phyloP scores from a whole-genome alignment of 345 rosid genomes.

The Brassica rapa region DNA sequence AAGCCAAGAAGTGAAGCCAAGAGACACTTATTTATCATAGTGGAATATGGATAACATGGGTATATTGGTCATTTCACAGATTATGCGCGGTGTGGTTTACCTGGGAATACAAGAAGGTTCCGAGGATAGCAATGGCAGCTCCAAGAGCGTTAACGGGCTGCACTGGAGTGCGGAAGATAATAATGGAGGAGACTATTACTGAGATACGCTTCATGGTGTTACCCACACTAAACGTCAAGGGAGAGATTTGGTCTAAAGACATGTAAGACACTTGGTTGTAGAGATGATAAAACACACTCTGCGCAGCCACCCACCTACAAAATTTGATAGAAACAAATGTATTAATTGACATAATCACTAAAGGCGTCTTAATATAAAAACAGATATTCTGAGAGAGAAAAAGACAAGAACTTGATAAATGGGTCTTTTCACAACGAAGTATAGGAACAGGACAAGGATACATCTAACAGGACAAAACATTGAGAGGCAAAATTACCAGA shows the following conservation, averaged over 20 bases:
- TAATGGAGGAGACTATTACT: conserved; percentile 93
- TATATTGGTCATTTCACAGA: conserved; percentile 9
- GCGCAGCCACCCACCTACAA: conserved; percentile 94
- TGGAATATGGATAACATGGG: conserved; percentile 14
- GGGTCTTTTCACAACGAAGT: background rate
- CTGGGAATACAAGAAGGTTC: conserved; percentile 98
- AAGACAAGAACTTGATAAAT: conserved; percentile 32
- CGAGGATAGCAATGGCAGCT: conserved; percentile 92
- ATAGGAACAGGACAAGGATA: conserved; percentile 34
- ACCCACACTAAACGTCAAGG: conserved; percentile 93
- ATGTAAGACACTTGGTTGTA: conserved; percentile 98
- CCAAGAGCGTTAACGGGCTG: conserved; percentile 91
- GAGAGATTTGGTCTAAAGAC: conserved; percentile 92
- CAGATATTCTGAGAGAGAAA: background rate
- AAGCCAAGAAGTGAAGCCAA: conserved; percentile 2
- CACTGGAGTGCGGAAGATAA: conserved; percentile 92
- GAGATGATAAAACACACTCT: conserved; percentile 95
- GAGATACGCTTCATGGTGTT: conserved; percentile 98
- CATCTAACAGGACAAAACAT: background rate
- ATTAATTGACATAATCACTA: background rate
- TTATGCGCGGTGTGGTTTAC: conserved; percentile 40
- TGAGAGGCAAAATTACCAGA: conserved; percentile 55
- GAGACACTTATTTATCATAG: conserved; percentile 12
- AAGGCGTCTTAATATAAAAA: background rate
- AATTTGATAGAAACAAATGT: background rate